These are phyloP conservation scores for Wickerhamiella sorbophila DNA, from an alignment of 805 yeast species.

Conservation along the genomic window DNA sequence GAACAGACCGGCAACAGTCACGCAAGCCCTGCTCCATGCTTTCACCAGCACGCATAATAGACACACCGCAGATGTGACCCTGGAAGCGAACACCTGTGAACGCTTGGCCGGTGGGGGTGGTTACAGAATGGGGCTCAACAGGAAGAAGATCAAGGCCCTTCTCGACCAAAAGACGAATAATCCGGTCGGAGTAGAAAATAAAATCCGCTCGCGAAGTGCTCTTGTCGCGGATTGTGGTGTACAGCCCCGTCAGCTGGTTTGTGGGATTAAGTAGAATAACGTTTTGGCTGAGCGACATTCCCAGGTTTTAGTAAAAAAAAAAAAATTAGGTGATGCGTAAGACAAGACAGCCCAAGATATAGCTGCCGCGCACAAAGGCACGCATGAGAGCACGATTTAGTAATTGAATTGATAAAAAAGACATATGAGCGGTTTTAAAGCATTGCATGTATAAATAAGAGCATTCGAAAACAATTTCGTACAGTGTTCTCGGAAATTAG, in stretches of 20 bases:
- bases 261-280: constrained; percentile 71
- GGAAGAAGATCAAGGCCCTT: constrained; percentile 92
- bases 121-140: constrained; percentile 50
- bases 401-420: no score
- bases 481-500: no score
- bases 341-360: no score
- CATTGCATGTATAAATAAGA: no score
- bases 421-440: no score
- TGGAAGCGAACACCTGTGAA: constrained; percentile 67
- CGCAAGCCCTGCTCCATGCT: constrained; percentile 97
- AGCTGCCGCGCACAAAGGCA: no score
- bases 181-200: constrained; percentile 88
- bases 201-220: constrained; percentile 78
- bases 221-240: constrained; percentile 77
- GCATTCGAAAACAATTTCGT: no score
- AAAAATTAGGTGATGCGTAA: no score
- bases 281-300: background rate
- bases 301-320: background rate
- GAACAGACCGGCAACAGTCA: constrained; percentile 91
- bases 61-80: constrained; percentile 96
- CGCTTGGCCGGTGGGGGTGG: constrained; percentile 60
- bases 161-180: constrained; percentile 85
- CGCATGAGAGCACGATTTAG: no score
- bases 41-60: constrained; percentile 97
- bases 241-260: constrained; percentile 75